Evolutionary conservation across 2,329 filamentous ascomycete genomes (phyloP), one percentile per base, ranked within the genome.

Genomic region (Nemania sp.): DNA sequence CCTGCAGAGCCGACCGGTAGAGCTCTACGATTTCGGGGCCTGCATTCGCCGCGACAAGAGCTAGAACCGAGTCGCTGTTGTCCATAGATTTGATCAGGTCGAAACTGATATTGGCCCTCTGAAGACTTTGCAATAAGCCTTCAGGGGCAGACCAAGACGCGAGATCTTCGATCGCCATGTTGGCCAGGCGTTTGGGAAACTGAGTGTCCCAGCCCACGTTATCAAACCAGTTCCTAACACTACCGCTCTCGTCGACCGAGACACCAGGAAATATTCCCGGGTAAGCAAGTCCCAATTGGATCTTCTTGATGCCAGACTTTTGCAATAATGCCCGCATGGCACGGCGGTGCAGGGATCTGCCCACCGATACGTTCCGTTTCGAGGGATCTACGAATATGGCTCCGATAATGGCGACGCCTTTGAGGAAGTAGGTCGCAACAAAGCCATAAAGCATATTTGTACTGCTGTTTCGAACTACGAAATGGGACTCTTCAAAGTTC

Each of bases 361-460:
- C 93, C 56, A 97, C 94, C 0, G 91, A 96, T 8, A 96, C 80
- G 64, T 92, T 94, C 28, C 93, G 84, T 65, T 95, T 88, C 3
- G 81, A 76, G 0, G 93, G 92, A 61, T 97, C 92, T 31, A 97
- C 93, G 57, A 97, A 88, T n/a, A 97, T 79, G 3, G 90, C 85
- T 0, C 89, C 91, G 45, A 97, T 84, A 15, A 91, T 86, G 14
- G 90, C 91, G 4, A 86, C 86, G 1, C 74, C 74, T 34, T 84
- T 84, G 66, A 89, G 84, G 68, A 84, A 91, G 68, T 96, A 97
- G 0, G 91, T 96, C 0, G 91, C 88, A 66, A 89, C 93, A 71
- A 97, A 97, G 2, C 92, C 92, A 66, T 96, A 97, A 0, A 97
- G 75, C 0, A 90, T 90, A 59, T 91, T 88, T 0, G 92, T 97